A percentile compares a stretch with the other conserved stretches of the same genome.
These are phyloP conservation scores for Leptographium wingfieldii DNA, from an alignment of 2,329 filamentous ascomycete genomes.

Conservation along the genomic window DNA sequence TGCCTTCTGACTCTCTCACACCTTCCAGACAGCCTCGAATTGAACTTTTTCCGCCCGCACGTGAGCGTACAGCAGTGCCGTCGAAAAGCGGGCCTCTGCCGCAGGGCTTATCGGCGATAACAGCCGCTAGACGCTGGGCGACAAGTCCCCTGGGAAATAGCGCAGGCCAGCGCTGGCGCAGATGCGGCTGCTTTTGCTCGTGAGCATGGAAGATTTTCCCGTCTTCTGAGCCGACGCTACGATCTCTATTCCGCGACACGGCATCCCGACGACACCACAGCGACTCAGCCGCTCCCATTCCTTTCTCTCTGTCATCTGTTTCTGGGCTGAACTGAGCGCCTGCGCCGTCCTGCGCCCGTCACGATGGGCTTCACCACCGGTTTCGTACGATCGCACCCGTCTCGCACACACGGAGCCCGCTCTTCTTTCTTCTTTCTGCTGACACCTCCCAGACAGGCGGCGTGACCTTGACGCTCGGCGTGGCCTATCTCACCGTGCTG, in stretches of 20 bases:
- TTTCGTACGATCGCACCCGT: slow-evolving; percentile 43
- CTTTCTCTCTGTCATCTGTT: neutral
- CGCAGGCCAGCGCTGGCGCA: neutral
- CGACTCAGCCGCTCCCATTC: neutral
- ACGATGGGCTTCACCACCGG: slow-evolving; percentile 61
- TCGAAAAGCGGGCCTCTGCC: neutral
- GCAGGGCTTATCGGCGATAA: neutral
- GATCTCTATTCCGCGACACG: neutral
- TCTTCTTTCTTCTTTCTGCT: neutral
- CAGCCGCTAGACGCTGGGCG: neutral
- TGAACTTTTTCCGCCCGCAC: neutral
- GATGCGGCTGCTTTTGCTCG: no score
- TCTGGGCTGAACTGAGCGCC: neutral
- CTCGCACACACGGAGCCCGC: neutral
- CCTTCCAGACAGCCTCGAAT: neutral
- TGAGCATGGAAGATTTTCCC: neutral
- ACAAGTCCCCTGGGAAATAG: neutral
- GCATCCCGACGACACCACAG: neutral
- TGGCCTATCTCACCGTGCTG: slow-evolving; percentile 60
- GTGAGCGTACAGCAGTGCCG: neutral
- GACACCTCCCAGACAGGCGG: slow-evolving; percentile 50
- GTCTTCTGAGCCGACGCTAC: neutral
- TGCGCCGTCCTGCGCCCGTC: neutral
- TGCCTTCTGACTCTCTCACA: neutral
- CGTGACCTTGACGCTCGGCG: slow-evolving; percentile 59